These are phyloP conservation scores for Salvia splendens DNA, from an alignment of 257 asterid species.

Conservation along the genomic window DNA sequence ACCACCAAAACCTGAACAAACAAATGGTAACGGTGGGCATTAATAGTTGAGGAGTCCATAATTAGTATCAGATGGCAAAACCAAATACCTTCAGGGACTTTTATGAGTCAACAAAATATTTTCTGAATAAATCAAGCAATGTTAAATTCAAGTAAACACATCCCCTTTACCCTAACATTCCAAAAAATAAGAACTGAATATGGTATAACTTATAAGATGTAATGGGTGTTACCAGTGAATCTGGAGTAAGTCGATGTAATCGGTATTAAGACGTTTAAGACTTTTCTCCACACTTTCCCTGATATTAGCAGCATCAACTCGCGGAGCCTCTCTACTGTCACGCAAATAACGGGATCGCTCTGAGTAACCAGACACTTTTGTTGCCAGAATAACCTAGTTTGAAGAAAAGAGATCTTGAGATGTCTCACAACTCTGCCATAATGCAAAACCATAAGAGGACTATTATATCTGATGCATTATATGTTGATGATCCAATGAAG, in stretches of 20 bases:
- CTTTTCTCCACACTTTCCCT: slow-evolving; percentile 93
- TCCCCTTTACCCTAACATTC: background rate
- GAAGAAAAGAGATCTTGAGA: slow-evolving; percentile 5
- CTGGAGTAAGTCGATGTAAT: slow-evolving; percentile 92
- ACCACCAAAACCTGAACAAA: background rate
- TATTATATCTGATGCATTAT: slow-evolving; percentile 16
- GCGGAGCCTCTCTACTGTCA: slow-evolving; percentile 53
- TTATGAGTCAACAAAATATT: slow-evolving; percentile 10
- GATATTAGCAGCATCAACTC: slow-evolving; percentile 94
- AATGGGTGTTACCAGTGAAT: slow-evolving; percentile 74
- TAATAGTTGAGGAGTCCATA: background rate
- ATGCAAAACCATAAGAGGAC: background rate
- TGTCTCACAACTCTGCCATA: slow-evolving; percentile 21
- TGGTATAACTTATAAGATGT: background rate
- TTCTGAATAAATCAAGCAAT: slow-evolving; percentile 15
- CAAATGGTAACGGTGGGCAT: background rate
- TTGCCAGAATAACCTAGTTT: slow-evolving; percentile 80
- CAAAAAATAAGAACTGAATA: slow-evolving; percentile 14
- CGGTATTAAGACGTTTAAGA: slow-evolving; percentile 84
- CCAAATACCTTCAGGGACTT: slow-evolving; percentile 13
- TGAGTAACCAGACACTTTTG: slow-evolving; percentile 90
- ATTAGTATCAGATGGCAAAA: slow-evolving; percentile 6
- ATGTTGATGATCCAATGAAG: background rate
- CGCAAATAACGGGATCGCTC: slow-evolving; percentile 60
- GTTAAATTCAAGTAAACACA: background rate